Percentiles rank a stretch among this genome's conserved stretches.
Evolutionary conservation across 78 protist genomes (phyloP).

Genomic region (Chrysochromulina parva): DNA sequence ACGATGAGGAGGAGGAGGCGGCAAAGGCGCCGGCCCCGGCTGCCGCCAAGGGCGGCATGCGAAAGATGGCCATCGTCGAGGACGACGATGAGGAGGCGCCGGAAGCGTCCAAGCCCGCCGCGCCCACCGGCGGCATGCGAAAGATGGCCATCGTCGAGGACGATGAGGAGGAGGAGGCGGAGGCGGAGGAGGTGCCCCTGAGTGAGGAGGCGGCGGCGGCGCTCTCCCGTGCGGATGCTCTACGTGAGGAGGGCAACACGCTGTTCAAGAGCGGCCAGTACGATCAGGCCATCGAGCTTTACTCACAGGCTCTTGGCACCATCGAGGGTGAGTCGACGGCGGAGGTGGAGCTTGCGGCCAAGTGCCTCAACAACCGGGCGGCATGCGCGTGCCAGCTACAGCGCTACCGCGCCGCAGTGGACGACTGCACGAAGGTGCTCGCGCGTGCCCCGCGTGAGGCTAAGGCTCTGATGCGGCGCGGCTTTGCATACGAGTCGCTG

Average conservation of each 20-base stretch:
- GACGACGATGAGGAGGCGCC: too few species aligned
- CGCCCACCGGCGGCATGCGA: not conserved
- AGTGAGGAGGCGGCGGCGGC: not conserved
- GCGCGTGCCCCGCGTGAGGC: not conserved
- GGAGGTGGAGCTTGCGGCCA: not conserved
- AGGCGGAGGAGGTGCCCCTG: not conserved
- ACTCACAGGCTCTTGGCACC: too few species aligned
- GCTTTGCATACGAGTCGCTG: not conserved
- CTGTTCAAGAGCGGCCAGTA: not conserved
- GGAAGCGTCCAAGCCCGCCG: too few species aligned
- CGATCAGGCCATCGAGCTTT: not conserved
- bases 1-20: not conserved
- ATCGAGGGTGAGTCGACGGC: not conserved
- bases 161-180: not conserved
- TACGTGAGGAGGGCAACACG: not conserved
- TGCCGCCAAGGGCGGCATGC: not conserved
- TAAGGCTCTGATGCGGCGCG: not conserved
- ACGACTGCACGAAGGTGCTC: not conserved
- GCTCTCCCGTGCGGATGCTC: not conserved
- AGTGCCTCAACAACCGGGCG: conserved; percentile 23
- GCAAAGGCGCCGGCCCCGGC: not conserved
- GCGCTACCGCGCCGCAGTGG: not conserved
- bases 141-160: not conserved
- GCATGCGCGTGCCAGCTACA: not conserved
- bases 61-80: too few species aligned